Conservation (phyloP, 495 filamentous ascomycete genomes). For the Halenospora varia region DNA sequence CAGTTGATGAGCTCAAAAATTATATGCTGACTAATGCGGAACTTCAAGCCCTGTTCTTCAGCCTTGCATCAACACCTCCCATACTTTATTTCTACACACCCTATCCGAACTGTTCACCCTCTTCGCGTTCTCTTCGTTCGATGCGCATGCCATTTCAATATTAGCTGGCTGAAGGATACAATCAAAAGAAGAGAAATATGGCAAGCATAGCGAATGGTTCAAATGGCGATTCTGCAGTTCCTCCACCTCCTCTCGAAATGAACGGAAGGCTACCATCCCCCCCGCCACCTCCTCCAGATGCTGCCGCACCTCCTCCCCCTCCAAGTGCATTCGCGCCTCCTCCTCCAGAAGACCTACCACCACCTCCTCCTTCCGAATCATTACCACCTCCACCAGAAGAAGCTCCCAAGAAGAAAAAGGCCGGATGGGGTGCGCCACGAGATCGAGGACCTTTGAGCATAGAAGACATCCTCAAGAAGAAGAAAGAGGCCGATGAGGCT, state of each 20-base stretch:
- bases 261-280: conserved; percentile 24
- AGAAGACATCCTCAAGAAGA: conserved; percentile 73
- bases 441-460: conserved; percentile 60
- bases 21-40: no score
- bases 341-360: conserved; percentile 52
- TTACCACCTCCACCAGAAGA: conserved; percentile 33
- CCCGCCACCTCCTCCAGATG: conserved; percentile 55
- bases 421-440: conserved; percentile 45
- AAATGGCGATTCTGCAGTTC: conserved; percentile 38
- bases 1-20: neutral
- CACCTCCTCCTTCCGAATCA: conserved; percentile 47
- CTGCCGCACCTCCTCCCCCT: conserved; percentile 39
- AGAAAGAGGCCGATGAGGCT: conserved; percentile 73
- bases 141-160: neutral
- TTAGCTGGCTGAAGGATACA: no score
- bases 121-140: neutral
- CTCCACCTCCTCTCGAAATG: conserved; percentile 59
- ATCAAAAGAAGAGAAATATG: no score
- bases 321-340: conserved; percentile 39
- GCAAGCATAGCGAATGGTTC: no score
- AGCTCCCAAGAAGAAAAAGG: conserved; percentile 49
- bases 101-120: neutral
- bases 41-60: conserved; percentile 4
- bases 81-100: neutral
- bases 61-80: conserved; percentile 6